These are phyloP conservation scores for Pleurotus ostreatus DNA, from an alignment of 768 basidiomycete species.

Conservation along the genomic window DNA sequence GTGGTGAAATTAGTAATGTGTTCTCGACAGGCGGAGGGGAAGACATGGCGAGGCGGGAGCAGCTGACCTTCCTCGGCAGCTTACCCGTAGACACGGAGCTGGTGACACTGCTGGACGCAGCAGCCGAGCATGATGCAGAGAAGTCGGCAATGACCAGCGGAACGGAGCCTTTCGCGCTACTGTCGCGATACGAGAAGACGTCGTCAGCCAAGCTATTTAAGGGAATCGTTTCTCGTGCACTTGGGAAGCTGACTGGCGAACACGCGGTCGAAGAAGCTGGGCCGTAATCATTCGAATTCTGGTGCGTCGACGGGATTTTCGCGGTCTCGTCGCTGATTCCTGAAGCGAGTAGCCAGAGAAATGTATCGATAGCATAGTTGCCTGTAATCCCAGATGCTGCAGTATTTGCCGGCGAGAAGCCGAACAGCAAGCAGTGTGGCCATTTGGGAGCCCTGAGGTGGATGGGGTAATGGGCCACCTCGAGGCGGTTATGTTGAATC, in stretches of 20 bases:
- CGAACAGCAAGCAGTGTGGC: too few species aligned
- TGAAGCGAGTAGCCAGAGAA: neutral
- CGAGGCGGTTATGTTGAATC: conserved; percentile 9
- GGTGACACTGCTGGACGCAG: conserved; percentile 79
- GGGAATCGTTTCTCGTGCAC: conserved; percentile 36
- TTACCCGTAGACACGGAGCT: conserved; percentile 93
- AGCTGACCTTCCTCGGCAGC: conserved; percentile 75
- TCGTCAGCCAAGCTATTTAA: conserved; percentile 67
- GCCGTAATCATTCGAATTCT: neutral
- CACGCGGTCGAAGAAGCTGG: conserved; percentile 14
- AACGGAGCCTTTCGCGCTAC: conserved; percentile 40
- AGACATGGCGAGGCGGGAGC: conserved; percentile 78
- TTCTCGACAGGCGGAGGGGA: conserved; percentile 94
- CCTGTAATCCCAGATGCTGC: neutral
- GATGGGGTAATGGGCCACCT: conserved; percentile 5
- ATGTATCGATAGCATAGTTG: conserved; percentile 4
- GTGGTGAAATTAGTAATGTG: conserved; percentile 90
- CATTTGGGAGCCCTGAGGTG: neutral
- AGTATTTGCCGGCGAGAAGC: too few species aligned
- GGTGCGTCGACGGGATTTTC: too few species aligned
- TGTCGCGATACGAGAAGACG: conserved; percentile 63
- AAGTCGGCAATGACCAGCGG: conserved; percentile 7
- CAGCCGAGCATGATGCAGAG: conserved; percentile 26
- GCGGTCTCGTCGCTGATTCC: neutral
- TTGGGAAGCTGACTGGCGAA: neutral